Evolutionary conservation across 2,329 filamentous ascomycete species (phyloP).

Genomic region (Calonectria hongkongensis): DNA sequence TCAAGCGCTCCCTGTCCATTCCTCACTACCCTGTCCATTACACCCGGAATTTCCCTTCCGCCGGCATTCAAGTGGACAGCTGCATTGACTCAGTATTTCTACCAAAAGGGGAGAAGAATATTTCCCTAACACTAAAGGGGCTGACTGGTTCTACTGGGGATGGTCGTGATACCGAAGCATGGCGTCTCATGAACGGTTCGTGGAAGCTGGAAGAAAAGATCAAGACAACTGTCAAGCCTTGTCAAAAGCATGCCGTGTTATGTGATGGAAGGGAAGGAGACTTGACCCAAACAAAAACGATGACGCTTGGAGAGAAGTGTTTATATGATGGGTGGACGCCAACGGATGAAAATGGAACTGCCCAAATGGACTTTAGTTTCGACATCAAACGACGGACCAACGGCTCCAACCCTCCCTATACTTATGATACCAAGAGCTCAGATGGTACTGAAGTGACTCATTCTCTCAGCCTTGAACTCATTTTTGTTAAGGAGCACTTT

Average conservation of each 20-base stretch:
- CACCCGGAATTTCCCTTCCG: constrained; percentile 84
- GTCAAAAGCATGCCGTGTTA: constrained; percentile 76
- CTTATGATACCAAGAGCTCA: constrained; percentile 84
- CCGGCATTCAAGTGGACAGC: constrained; percentile 89
- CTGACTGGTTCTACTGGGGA: constrained; percentile 81
- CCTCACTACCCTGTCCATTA: constrained; percentile 87
- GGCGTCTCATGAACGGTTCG: constrained; percentile 91
- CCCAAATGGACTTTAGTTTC: constrained; percentile 81
- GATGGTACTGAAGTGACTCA: constrained; percentile 88
- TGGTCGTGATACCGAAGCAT: constrained; percentile 80
- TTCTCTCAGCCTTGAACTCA: constrained; percentile 90
- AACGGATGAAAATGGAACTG: constrained; percentile 66
- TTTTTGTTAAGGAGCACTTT: constrained; percentile 91
- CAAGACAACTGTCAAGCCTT: constrained; percentile 84
- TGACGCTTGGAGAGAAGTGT: constrained; percentile 85
- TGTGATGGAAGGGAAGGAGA: not conserved
- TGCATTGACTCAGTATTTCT: constrained; percentile 87
- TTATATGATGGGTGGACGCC: constrained; percentile 93
- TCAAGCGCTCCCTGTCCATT: constrained; percentile 84
- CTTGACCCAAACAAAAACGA: constrained; percentile 73
- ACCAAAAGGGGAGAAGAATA: constrained; percentile 82
- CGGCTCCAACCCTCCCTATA: constrained; percentile 71
- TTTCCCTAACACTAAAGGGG: constrained; percentile 64
- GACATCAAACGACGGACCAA: constrained; percentile 50
- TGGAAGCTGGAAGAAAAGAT: constrained; percentile 94